Percentiles rank a stretch among this genome's conserved stretches.
Evolutionary conservation across 495 filamentous ascomycete genomes (phyloP).

Genomic region (Tuber aestivum): DNA sequence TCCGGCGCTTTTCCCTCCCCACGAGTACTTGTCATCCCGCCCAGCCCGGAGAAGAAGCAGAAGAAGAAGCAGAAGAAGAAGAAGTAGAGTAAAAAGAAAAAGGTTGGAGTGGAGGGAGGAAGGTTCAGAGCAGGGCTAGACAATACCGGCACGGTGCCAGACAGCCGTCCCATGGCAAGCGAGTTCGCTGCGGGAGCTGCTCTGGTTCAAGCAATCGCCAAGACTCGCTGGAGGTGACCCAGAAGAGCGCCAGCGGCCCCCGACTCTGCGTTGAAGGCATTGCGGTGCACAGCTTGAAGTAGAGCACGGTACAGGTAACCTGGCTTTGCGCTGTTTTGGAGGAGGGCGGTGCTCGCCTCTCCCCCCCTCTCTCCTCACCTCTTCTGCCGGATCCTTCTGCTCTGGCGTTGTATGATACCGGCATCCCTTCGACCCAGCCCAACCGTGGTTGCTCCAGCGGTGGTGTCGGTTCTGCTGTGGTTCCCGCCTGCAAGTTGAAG

Average conservation of each 20-base stretch:
- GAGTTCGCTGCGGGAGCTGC: not conserved
- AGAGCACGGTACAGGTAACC: not conserved
- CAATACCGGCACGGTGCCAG: not conserved
- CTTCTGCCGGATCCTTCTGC: not conserved
- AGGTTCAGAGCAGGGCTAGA: not conserved
- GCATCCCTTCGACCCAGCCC: not conserved
- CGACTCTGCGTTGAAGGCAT: not conserved
- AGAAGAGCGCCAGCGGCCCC: not conserved
- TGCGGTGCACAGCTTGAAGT: not conserved
- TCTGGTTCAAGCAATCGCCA: not conserved
- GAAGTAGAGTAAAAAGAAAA: not conserved
- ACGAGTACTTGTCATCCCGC: not conserved
- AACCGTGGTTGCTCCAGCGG: not conserved
- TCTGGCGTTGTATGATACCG: not conserved
- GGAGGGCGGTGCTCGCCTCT: not conserved
- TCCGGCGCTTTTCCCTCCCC: not conserved
- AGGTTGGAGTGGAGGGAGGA: not conserved
- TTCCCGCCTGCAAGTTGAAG: slow-evolving; percentile 6
- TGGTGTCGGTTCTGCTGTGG: not conserved
- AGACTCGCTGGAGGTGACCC: not conserved
- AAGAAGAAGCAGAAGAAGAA: not conserved
- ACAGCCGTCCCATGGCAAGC: not conserved
- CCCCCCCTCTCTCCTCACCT: not conserved
- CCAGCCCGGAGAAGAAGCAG: not conserved
- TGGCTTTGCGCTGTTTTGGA: not conserved